Evolutionary conservation across 208 protist species (phyloP).

Genomic region (Leishmania martiniquensis): DNA sequence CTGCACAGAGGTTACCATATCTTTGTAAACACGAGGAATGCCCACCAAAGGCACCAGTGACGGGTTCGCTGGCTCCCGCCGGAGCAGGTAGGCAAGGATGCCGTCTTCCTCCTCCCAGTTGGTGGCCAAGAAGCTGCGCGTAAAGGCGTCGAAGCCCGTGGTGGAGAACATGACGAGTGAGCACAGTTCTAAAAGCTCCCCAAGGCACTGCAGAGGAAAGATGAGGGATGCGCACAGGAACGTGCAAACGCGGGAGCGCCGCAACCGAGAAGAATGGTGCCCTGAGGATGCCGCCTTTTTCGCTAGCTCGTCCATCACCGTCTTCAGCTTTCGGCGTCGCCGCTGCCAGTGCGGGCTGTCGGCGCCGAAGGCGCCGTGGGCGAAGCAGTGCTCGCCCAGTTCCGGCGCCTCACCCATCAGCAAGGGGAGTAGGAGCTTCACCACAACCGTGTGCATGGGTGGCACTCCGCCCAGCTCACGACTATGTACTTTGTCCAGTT

Average conservation of each 20-base stretch:
- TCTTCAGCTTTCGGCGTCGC: slow-evolving; percentile 22
- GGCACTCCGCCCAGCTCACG: slow-evolving; percentile 35
- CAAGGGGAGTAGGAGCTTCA: slow-evolving; percentile 23
- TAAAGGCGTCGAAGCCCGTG: slow-evolving; percentile 60
- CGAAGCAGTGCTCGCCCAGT: slow-evolving; percentile 18
- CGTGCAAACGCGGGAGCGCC: slow-evolving; percentile 2
- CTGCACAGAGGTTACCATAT: slow-evolving; percentile 65
- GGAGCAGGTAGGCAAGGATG: slow-evolving; percentile 68
- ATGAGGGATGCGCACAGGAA: slow-evolving; percentile 58
- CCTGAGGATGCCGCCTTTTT: not conserved
- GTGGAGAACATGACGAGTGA: slow-evolving; percentile 49
- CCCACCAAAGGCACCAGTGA: slow-evolving; percentile 73
- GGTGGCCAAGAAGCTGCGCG: slow-evolving; percentile 51
- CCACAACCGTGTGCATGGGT: slow-evolving; percentile 12
- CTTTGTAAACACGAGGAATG: slow-evolving; percentile 59
- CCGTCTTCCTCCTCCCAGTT: slow-evolving; percentile 65
- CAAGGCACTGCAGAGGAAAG: slow-evolving; percentile 81
- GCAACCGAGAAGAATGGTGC: not conserved
- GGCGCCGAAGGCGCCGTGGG: slow-evolving; percentile 9
- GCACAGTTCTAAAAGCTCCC: slow-evolving; percentile 71
- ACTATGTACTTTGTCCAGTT: slow-evolving; percentile 46
- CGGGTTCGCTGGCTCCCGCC: slow-evolving; percentile 68
- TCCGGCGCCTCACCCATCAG: slow-evolving; percentile 36
- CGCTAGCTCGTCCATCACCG: slow-evolving; percentile 11
- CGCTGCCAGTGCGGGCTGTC: slow-evolving; percentile 34